Percentiles rank a stretch among this genome's conserved stretches.
Conservation (phyloP, 2,329 filamentous ascomycete species). For the Aphanocladium album region DNA sequence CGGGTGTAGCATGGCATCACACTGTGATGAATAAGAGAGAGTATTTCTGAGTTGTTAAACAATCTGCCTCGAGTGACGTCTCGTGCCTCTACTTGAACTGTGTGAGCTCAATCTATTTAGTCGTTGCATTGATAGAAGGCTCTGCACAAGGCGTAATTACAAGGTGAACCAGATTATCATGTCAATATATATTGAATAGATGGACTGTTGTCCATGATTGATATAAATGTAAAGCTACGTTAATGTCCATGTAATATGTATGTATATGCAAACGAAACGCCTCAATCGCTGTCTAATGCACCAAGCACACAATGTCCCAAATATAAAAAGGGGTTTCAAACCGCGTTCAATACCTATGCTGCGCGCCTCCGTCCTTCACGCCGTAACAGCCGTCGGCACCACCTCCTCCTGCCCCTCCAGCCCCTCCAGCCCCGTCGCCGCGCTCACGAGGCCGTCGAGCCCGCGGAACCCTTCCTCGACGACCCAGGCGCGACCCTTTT, state of each 20-base stretch:
- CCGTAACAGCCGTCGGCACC: neutral
- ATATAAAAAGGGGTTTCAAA: no score
- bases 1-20: neutral
- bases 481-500: constrained; percentile 62
- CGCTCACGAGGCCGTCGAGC: constrained; percentile 47
- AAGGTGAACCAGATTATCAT: no score
- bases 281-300: constrained; percentile 3
- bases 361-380: neutral
- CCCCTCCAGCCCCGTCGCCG: neutral
- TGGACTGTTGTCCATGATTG: no score
- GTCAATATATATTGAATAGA: no score
- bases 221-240: neutral
- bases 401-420: neutral
- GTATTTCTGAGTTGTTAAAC: neutral
- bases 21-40: neutral
- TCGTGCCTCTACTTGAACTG: no score
- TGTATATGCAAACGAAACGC: neutral
- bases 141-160: no score
- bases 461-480: constrained; percentile 85
- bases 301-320: no score
- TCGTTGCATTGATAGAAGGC: no score
- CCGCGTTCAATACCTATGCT: no score
- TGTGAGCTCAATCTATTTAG: no score
- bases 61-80: no score
- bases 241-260: neutral